phyloP scores from a whole-genome alignment of 202 grass and related monocot species.

The Carex arenaria region DNA sequence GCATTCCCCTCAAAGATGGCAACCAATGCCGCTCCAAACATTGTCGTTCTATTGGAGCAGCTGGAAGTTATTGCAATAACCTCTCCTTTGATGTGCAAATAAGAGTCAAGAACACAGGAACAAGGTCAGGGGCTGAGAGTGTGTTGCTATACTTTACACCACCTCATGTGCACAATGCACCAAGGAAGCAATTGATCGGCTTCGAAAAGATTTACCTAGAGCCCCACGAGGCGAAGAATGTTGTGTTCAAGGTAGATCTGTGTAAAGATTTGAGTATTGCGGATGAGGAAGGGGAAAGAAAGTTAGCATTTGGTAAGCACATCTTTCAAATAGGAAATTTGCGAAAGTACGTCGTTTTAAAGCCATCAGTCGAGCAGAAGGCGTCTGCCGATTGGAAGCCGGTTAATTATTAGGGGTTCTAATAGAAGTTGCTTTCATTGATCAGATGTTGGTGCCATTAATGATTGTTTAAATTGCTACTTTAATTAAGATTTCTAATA shows the following conservation, averaged over 20 bases:
- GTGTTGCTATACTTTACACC: constrained; percentile 50
- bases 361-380: neutral
- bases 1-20: neutral
- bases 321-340: constrained; percentile 2
- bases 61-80: constrained; percentile 14
- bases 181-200: constrained; percentile 47
- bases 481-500: neutral
- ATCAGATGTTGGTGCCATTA: neutral
- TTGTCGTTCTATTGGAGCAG: constrained; percentile 11
- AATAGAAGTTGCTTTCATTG: neutral
- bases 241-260: constrained; percentile 35
- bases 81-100: constrained; percentile 36
- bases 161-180: constrained; percentile 34
- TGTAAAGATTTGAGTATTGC: constrained; percentile 52
- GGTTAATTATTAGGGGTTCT: neutral
- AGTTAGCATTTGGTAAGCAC: constrained; percentile 1
- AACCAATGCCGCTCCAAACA: constrained; percentile 15
- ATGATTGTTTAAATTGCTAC: neutral
- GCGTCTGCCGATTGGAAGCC: neutral
- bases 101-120: constrained; percentile 38
- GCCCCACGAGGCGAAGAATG: neutral
- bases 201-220: constrained; percentile 41
- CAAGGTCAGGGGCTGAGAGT: constrained; percentile 14
- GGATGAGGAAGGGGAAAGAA: constrained; percentile 35
- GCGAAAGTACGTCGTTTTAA: neutral